Evolutionary conservation across 257 asterid species (phyloP).

Genomic region (Solanum habrochaites): DNA sequence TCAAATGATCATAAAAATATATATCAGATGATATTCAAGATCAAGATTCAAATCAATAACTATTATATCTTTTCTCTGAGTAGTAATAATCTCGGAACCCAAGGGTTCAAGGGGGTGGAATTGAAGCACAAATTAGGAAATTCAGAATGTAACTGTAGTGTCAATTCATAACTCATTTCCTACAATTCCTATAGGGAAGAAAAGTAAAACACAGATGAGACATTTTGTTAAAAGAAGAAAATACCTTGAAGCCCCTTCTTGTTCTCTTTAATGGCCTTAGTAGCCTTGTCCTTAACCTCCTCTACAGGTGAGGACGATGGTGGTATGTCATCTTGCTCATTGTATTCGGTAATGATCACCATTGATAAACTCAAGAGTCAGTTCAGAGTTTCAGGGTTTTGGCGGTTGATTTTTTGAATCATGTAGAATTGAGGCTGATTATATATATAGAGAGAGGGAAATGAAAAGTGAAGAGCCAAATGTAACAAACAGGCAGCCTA

Average conservation of each 20-base stretch:
- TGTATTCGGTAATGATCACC: background rate
- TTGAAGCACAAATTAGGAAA: background rate
- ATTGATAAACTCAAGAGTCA: background rate
- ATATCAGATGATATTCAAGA: background rate
- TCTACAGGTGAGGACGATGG: background rate
- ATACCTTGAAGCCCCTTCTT: conserved; percentile 36
- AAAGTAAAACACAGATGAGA: background rate
- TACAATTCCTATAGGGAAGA: background rate
- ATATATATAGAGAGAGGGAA: background rate
- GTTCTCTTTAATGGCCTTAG: conserved; percentile 14
- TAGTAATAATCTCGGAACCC: background rate
- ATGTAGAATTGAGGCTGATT: background rate
- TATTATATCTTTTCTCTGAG: background rate
- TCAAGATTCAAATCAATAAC: background rate
- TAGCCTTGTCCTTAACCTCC: background rate
- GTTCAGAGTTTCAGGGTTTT: background rate
- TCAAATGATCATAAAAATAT: background rate
- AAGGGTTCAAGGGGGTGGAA: background rate
- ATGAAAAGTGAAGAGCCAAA: background rate
- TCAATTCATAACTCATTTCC: background rate
- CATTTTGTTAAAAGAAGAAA: background rate
- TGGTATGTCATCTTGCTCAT: background rate
- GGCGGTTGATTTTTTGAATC: background rate
- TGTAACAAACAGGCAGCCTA: background rate
- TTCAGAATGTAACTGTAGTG: background rate